These are phyloP conservation scores for Fusarium zealandicum DNA, from an alignment of 2,329 filamentous ascomycete species.

Conservation along the genomic window DNA sequence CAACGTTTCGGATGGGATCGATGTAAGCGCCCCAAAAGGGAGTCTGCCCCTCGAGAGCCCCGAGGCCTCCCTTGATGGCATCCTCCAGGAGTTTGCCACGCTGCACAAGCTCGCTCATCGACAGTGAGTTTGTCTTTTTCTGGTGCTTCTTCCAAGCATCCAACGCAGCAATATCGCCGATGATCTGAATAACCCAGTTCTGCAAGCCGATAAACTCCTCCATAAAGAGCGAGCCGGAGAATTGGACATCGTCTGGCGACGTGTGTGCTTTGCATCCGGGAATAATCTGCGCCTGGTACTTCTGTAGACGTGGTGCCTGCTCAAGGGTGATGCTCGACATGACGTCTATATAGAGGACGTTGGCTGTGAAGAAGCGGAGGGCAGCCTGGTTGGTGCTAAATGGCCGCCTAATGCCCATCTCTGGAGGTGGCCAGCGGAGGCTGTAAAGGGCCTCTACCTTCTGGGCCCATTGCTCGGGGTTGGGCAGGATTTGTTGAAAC, in stretches of 20 bases:
- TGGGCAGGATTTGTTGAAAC: constrained; percentile 55
- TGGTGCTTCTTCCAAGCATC: constrained; percentile 63
- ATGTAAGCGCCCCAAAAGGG: neutral
- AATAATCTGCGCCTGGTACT: constrained; percentile 52
- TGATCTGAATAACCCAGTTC: constrained; percentile 63
- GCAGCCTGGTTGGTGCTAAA: constrained; percentile 57
- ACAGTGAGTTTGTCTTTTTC: constrained; percentile 52
- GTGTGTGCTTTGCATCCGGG: constrained; percentile 38
- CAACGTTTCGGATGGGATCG: constrained; percentile 24
- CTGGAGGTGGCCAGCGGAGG: constrained; percentile 46
- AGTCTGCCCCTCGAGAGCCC: constrained; percentile 39
- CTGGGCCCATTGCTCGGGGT: constrained; percentile 48
- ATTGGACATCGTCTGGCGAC: constrained; percentile 27
- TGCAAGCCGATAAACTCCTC: constrained; percentile 62
- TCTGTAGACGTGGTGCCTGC: constrained; percentile 50
- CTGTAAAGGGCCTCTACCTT: constrained; percentile 45
- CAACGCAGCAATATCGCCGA: constrained; percentile 61
- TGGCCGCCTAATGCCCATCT: constrained; percentile 45
- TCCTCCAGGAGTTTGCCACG: constrained; percentile 53
- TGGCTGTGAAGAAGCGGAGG: constrained; percentile 56
- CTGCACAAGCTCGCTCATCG: constrained; percentile 53
- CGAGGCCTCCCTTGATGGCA: constrained; percentile 46
- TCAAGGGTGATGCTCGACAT: constrained; percentile 57
- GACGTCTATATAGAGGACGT: constrained; percentile 58
- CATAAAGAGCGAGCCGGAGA: constrained; percentile 50